Evolutionary conservation across 148 eudicot genomes (phyloP), one percentile per base, ranked within the genome.

Genomic region (Cornus controversa): DNA sequence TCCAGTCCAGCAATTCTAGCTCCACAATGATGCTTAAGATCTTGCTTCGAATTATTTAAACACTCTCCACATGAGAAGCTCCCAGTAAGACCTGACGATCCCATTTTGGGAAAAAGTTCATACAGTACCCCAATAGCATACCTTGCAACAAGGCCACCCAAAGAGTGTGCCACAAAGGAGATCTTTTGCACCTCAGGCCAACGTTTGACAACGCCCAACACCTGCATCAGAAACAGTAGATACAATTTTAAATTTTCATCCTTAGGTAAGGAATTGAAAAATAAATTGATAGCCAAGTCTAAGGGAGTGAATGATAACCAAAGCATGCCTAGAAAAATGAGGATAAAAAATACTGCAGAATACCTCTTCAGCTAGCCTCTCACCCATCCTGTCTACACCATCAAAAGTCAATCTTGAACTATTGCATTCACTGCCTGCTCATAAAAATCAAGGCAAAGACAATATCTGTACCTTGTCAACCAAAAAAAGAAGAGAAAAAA

Each of bases 291-390:
- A 20, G 7, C 24, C 24, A 7, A 18, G 24, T 60, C 24, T 60
- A 60, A 60, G 64, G 64, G 24, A n/a, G 23, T n/a, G 64, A 60
- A 20, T 60, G 20, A 50, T 50, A 50, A 50, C 2, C 16, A 50
- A 50, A 16, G 16, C 57, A 50, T 50, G 57, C 57, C 64, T 22
- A n/a, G 6, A 60, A 60, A 4, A 0, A 60, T 60, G 10, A 18
- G 24, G 23, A 20, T 22, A 3, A 60, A 18, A 60, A 18, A 18
- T 18, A 60, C 0, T 60, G 24, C 82, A 74, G 84, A 82, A 36
- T 92, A 94, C 98, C 98, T 94, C 98, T 80, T 86, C 84, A 72
- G 97, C 97, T 66, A 94, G 90, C 85, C 97, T 89, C 81, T 92
- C 92, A 5, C 98, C 98, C 97, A 94, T 94, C 82, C 79, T 74